Percentiles rank a stretch among this genome's conserved stretches.
These are phyloP conservation scores for Anthracocystis walkeri DNA, from an alignment of 1,284 basidiomycete species.

Conservation along the genomic window DNA sequence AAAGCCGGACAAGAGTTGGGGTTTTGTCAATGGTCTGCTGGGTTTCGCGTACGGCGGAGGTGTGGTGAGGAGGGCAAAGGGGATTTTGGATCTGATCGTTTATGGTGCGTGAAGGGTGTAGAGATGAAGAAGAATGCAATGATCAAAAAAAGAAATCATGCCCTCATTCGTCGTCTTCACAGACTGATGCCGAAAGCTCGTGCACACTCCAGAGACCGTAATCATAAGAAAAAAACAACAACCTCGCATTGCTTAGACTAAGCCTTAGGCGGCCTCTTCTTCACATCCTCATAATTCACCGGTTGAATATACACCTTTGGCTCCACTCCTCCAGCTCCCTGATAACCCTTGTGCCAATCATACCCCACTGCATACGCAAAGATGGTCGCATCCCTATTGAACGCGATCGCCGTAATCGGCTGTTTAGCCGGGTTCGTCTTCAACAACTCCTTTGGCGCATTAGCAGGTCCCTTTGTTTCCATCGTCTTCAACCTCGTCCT, in stretches of 20 bases:
- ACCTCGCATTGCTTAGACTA: not conserved
- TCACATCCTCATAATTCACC: slow-evolving; percentile 61
- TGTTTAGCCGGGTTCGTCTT: slow-evolving; percentile 63
- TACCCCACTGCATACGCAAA: slow-evolving; percentile 68
- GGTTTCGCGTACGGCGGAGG: slow-evolving; percentile 32
- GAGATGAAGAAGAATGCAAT: not conserved
- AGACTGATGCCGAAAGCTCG: too few species aligned
- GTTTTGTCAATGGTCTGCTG: slow-evolving; percentile 35
- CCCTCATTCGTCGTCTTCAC: too few species aligned
- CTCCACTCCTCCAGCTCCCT: slow-evolving; percentile 52
- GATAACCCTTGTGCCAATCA: slow-evolving; percentile 69
- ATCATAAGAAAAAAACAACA: too few species aligned
- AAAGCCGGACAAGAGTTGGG: slow-evolving; percentile 24
- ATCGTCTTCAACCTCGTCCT: slow-evolving; percentile 83
- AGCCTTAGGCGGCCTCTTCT: slow-evolving; percentile 63
- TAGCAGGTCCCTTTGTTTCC: slow-evolving; percentile 61
- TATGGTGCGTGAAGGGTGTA: slow-evolving; percentile 10
- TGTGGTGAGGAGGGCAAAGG: slow-evolving; percentile 2
- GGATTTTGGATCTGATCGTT: slow-evolving; percentile 23
- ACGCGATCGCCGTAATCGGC: slow-evolving; percentile 64
- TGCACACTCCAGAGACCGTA: too few species aligned
- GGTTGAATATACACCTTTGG: slow-evolving; percentile 63
- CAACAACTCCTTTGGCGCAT: slow-evolving; percentile 60
- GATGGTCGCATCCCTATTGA: slow-evolving; percentile 64
- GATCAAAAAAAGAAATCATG: too few species aligned